phyloP scores from a whole-genome alignment of 2,329 filamentous ascomycete genomes.

The Pseudocercospora fuligena region DNA sequence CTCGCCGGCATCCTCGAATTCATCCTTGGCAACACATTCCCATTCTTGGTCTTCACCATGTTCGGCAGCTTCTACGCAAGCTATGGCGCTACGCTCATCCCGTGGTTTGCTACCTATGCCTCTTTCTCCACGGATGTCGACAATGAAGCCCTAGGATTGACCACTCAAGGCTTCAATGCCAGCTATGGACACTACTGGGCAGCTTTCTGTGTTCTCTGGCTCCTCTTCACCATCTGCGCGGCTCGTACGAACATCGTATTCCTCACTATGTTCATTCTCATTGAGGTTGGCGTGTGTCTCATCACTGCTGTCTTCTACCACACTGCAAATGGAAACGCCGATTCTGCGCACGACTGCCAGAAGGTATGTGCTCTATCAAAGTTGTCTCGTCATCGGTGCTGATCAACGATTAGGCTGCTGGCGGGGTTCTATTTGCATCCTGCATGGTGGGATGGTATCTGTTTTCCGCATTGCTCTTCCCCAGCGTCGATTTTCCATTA shows the following conservation, averaged over 20 bases:
- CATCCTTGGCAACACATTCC: conserved; percentile 31
- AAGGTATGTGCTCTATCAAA: conserved; percentile 17
- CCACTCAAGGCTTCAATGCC: conserved; percentile 19
- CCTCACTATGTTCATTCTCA: conserved; percentile 25
- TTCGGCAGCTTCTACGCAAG: conserved; percentile 31
- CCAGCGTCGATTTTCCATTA: conserved; percentile 30
- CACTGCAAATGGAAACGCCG: conserved; percentile 20
- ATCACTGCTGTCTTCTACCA: conserved; percentile 28
- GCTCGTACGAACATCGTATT: conserved; percentile 30
- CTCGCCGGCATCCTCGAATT: conserved; percentile 27
- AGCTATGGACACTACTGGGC: conserved; percentile 31
- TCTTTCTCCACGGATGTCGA: conserved; percentile 22
- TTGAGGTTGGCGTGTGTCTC: conserved; percentile 18
- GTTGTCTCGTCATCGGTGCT: not conserved
- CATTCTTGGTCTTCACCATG: conserved; percentile 30
- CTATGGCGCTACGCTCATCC: conserved; percentile 26
- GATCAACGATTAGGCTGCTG: conserved; percentile 22
- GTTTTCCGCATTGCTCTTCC: conserved; percentile 27
- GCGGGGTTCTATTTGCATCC: conserved; percentile 24
- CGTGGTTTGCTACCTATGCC: conserved; percentile 25
- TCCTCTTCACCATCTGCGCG: conserved; percentile 30
- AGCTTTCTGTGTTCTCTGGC: conserved; percentile 27
- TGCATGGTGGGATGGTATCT: conserved; percentile 30
- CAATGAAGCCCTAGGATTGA: conserved; percentile 19
- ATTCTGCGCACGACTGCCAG: conserved; percentile 26